A percentile compares a stretch with the other conserved stretches of the same genome.
Conservation (phyloP, 768 basidiomycete species). For the Pulveroboletus sp. region DNA sequence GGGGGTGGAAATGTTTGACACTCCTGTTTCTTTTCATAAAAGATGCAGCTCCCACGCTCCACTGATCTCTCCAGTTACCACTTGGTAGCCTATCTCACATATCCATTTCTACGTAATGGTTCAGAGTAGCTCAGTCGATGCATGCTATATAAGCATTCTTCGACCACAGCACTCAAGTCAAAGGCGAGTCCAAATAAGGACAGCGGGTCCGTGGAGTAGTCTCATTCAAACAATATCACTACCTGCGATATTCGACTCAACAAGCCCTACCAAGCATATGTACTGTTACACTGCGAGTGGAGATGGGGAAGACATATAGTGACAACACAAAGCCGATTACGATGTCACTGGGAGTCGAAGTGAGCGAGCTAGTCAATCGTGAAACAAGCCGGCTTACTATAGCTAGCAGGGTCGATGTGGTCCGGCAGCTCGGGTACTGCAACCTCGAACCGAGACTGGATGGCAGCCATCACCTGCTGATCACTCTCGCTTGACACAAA, state of each 20-base stretch:
- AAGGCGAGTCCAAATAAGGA: background rate
- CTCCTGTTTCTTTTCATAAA: too few relatives aligned
- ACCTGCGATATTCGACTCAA: conserved; percentile 4
- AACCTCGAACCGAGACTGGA: conserved; percentile 96
- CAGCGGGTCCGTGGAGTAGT: background rate
- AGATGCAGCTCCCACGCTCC: too few relatives aligned
- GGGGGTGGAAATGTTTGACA: too few relatives aligned
- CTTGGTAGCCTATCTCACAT: too few relatives aligned
- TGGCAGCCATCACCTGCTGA: conserved; percentile 89
- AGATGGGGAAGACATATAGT: conserved; percentile 5
- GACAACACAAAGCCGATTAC: conserved; percentile 31
- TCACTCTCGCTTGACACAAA: conserved; percentile 93
- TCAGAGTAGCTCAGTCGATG: too few relatives aligned
- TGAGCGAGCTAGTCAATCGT: background rate
- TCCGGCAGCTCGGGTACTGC: conserved; percentile 94
- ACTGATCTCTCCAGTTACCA: too few relatives aligned
- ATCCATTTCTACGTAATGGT: too few relatives aligned
- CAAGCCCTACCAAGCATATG: conserved; percentile 18
- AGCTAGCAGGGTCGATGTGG: conserved; percentile 89
- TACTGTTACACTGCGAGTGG: conserved; percentile 20
- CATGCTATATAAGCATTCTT: too few relatives aligned
- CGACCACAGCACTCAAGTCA: background rate
- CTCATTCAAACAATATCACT: conserved; percentile 5
- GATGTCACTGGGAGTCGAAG: conserved; percentile 37
- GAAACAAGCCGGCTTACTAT: conserved; percentile 60